Evolutionary conservation across 495 filamentous ascomycete species (phyloP).

Genomic region (Lentithecium fluviatile): DNA sequence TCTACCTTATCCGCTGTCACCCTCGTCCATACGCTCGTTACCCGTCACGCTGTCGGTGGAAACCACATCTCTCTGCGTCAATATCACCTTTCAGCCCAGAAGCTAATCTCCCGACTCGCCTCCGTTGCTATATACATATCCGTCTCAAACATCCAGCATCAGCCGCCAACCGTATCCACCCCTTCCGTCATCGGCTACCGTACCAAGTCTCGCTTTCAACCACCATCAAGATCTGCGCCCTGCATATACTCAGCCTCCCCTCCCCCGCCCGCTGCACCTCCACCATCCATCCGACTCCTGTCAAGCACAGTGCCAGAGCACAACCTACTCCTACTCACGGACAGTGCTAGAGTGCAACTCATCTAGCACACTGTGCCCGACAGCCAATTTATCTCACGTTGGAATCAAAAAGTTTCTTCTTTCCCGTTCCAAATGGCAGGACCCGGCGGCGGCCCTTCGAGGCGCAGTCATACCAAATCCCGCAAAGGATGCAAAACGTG

Average conservation of each 20-base stretch:
- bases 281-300: conserved; percentile 5
- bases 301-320: no score
- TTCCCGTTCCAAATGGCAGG: conserved; percentile 56
- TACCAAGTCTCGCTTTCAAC: conserved; percentile 21
- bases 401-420: background rate
- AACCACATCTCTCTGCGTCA: background rate
- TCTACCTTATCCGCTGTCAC: conserved; percentile 21
- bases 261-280: conserved; percentile 12
- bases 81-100: conserved; percentile 34
- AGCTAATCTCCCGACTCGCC: conserved; percentile 19
- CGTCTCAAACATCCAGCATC: conserved; percentile 22
- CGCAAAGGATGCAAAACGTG: conserved; percentile 96
- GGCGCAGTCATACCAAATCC: conserved; percentile 92
- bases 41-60: conserved; percentile 13
- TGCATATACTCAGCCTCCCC: conserved; percentile 28
- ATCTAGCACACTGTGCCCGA: background rate
- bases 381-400: background rate
- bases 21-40: conserved; percentile 17
- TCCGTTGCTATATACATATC: conserved; percentile 32
- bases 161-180: conserved; percentile 16
- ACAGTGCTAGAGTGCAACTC: background rate
- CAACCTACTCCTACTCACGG: no score
- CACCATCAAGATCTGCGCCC: conserved; percentile 33
- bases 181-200: conserved; percentile 30
- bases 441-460: conserved; percentile 69